These are phyloP conservation scores for Myxozyma kluyveri DNA, from an alignment of 805 yeast genomes.

Conservation along the genomic window DNA sequence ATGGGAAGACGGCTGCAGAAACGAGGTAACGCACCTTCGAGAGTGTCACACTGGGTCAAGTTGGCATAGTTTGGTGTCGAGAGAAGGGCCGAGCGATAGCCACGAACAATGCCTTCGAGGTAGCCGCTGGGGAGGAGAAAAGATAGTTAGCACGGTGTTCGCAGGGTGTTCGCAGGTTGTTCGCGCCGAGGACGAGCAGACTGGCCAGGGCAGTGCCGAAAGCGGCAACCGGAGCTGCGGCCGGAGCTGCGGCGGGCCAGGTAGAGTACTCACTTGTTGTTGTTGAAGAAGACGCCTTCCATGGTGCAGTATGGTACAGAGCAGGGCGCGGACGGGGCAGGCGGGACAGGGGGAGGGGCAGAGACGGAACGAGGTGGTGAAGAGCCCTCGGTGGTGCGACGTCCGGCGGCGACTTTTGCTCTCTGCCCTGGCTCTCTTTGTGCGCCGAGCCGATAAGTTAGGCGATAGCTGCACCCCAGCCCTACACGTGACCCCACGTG, in stretches of 20 bases:
- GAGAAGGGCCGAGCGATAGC: constrained; percentile 81
- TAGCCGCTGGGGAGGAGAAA: constrained; percentile 60
- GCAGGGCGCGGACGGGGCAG: not conserved
- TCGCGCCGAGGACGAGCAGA: no score
- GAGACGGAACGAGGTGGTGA: not conserved
- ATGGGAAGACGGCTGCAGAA: not conserved
- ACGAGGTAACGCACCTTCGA: constrained; percentile 49
- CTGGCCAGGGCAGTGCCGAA: no score
- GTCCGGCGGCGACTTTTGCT: not conserved
- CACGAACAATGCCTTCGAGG: constrained; percentile 92
- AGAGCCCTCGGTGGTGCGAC: no score
- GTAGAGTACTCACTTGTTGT: constrained; percentile 53
- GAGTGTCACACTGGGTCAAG: constrained; percentile 90
- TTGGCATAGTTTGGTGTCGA: constrained; percentile 80
- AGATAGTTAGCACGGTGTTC: no score
- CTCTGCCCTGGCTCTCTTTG: no score
- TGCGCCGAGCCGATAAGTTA: no score
- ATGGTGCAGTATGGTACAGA: constrained; percentile 42
- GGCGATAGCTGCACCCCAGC: no score
- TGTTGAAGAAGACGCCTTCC: constrained; percentile 93
- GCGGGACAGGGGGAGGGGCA: not conserved
- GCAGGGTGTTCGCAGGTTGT: no score
- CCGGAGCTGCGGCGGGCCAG: no score
- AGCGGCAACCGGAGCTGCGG: no score
- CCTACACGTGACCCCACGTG: no score